Evolutionary conservation across 2,329 filamentous ascomycete genomes (phyloP), one percentile per base, ranked within the genome.

Genomic region (Neofusicoccum parvum): DNA sequence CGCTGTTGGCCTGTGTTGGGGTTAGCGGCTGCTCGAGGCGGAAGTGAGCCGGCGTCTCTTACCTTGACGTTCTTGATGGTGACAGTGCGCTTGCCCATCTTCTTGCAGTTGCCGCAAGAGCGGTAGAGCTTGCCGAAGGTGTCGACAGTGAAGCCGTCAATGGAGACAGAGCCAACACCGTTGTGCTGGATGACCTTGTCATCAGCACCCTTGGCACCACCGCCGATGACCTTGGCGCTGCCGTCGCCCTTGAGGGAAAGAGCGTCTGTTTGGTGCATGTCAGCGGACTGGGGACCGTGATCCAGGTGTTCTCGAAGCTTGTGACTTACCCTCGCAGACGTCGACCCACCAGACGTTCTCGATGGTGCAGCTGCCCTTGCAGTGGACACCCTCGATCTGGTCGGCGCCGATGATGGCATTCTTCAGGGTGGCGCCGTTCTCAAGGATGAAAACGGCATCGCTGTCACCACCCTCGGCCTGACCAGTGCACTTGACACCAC

Each of bases 291-390:
- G 17, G 15, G 10, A 49, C 46, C 9, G 1, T 17, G 43, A 71
- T 81, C 76, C 58, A 86, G 76, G 66, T 82, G 76, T 78, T 86
- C 86, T 72, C 85, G 83, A 50, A 83, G 80, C 62, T 83, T 34
- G 11, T 6, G 3, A 64, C 65, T 49, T 46, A 72, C 65, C 79
- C 67, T 81, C 79, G 68, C 79, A 81, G 23, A 74, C 71, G 60
- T 72, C 70, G 1, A 65, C 65, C 71, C 70, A 74, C 73, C 72
- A 75, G 36, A 73, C 68, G 48, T 72, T 72, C 67, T 77, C 78
- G 37, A 83, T 71, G 10, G 78, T 82, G 72, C 82, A 84, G 17
- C 78, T 73, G 41, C 81, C 82, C 65, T 79, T 72, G 73, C 83
- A 85, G 74, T 85, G 82, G 36, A 85, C 79, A 56, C 81, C 81